Evolutionary conservation across 2,329 filamentous ascomycete genomes (phyloP).

Genomic region (Tolypocladium ovalisporum): DNA sequence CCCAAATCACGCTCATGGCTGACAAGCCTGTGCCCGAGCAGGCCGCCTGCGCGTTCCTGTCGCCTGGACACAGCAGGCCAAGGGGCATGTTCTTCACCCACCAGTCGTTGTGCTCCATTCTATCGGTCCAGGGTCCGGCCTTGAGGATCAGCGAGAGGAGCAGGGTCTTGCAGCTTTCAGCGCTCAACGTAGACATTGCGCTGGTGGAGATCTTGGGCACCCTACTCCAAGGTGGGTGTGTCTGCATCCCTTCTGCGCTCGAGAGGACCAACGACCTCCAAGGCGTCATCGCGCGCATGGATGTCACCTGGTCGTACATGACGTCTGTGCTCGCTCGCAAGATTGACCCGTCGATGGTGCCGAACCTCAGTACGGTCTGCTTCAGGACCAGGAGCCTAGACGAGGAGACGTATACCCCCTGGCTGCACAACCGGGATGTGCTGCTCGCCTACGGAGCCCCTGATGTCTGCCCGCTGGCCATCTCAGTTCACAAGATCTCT

Average conservation of each 20-base stretch:
- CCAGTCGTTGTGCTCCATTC: constrained; percentile 41
- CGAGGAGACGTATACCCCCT: constrained; percentile 34
- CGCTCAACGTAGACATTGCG: constrained; percentile 41
- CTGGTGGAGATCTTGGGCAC: constrained; percentile 41
- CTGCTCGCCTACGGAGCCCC: constrained; percentile 40
- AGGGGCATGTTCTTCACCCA: constrained; percentile 55
- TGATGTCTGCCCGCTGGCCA: constrained; percentile 39
- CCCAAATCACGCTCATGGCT: constrained; percentile 16
- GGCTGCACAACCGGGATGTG: constrained; percentile 33
- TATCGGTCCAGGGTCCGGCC: constrained; percentile 37
- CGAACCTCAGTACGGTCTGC: constrained; percentile 28
- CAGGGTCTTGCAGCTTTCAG: constrained; percentile 45
- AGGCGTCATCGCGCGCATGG: constrained; percentile 36
- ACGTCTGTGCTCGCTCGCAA: constrained; percentile 47
- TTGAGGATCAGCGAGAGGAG: constrained; percentile 38
- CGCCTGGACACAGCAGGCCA: constrained; percentile 35
- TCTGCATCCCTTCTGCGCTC: constrained; percentile 44
- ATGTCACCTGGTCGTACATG: constrained; percentile 41
- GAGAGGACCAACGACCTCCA: constrained; percentile 39
- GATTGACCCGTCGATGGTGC: constrained; percentile 24
- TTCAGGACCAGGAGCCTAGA: constrained; percentile 40
- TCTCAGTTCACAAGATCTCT: constrained; percentile 34
- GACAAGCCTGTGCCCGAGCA: constrained; percentile 29
- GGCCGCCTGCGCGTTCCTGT: constrained; percentile 51
- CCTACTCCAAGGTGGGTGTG: constrained; percentile 44